phyloP scores from a whole-genome alignment of 2,329 filamentous ascomycete genomes.

The Gaeumannomyces sp. region DNA sequence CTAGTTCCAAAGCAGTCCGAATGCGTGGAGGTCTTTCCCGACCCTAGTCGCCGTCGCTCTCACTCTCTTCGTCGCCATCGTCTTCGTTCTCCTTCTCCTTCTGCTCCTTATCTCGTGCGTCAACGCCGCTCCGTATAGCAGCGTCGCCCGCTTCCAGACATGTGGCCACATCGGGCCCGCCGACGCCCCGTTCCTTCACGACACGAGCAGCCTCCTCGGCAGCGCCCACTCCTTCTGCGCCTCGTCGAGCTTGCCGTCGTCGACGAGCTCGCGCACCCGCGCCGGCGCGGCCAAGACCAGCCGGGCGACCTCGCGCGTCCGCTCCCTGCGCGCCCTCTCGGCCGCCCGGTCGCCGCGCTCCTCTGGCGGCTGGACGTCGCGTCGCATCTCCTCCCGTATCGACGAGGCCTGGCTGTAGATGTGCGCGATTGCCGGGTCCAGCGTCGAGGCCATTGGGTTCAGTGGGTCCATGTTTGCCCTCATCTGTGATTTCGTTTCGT shows the following conservation, averaged over 20 bases:
- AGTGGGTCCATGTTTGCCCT: constrained; percentile 73
- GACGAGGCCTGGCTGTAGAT: constrained; percentile 59
- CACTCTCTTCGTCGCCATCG: constrained; percentile 2
- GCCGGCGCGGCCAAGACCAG: constrained; percentile 58
- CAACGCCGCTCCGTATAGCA: constrained; percentile 27
- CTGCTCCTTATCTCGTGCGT: background rate
- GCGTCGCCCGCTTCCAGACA: constrained; percentile 51
- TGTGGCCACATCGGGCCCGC: constrained; percentile 47
- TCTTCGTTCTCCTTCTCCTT: background rate
- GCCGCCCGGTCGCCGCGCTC: constrained; percentile 30
- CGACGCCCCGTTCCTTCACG: constrained; percentile 48
- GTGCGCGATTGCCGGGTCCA: constrained; percentile 67
- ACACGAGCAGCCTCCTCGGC: constrained; percentile 43
- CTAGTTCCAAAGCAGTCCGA: background rate
- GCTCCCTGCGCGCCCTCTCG: constrained; percentile 27
- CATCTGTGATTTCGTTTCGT: constrained; percentile 44
- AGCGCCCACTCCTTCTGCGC: constrained; percentile 53
- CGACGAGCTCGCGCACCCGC: constrained; percentile 50
- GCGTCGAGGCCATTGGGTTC: constrained; percentile 65
- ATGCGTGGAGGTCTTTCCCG: background rate
- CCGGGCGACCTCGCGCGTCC: constrained; percentile 50
- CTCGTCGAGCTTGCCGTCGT: constrained; percentile 53
- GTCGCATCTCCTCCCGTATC: constrained; percentile 47
- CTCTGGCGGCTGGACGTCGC: constrained; percentile 40
- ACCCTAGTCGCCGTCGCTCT: background rate